Conservation (phyloP, 179 eudicot species). For the Sideroxylon spinosum region DNA sequence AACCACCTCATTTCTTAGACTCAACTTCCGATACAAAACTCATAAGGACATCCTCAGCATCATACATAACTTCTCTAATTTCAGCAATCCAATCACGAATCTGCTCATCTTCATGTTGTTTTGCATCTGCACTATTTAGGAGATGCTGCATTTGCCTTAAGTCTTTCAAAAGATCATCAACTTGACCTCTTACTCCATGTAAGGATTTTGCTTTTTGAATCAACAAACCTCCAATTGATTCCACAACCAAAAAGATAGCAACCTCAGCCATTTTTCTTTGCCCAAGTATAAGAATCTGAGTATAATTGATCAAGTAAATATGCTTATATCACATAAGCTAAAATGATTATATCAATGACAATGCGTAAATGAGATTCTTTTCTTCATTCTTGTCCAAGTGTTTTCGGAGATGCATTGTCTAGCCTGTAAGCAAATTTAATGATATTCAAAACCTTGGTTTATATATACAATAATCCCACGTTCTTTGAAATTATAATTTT, state of each 20-base stretch:
- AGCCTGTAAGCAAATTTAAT: too few species aligned
- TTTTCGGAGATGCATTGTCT: too few species aligned
- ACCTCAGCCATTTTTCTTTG: conserved; percentile 7
- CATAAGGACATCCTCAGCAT: conserved; percentile 1
- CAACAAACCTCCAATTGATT: conserved; percentile 3
- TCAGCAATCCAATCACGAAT: not conserved
- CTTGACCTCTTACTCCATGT: not conserved
- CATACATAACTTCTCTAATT: conserved; percentile 7
- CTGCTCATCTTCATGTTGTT: not conserved
- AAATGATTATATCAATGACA: too few species aligned
- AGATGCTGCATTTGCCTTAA: not conserved
- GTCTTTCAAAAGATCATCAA: conserved; percentile 5
- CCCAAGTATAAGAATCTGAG: too few species aligned
- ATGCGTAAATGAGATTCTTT: too few species aligned
- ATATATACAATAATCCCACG: too few species aligned
- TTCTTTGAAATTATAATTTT: too few species aligned
- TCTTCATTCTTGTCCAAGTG: too few species aligned
- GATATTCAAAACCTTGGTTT: too few species aligned
- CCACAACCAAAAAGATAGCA: not conserved
- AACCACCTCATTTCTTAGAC: not conserved
- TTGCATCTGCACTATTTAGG: conserved; percentile 11
- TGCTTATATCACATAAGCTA: too few species aligned
- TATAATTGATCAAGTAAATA: too few species aligned
- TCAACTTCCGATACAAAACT: not conserved
- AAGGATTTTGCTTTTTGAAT: conserved; percentile 7